Evolutionary conservation across 441 rosid species (phyloP).

Genomic region (Syzygium malaccense): DNA sequence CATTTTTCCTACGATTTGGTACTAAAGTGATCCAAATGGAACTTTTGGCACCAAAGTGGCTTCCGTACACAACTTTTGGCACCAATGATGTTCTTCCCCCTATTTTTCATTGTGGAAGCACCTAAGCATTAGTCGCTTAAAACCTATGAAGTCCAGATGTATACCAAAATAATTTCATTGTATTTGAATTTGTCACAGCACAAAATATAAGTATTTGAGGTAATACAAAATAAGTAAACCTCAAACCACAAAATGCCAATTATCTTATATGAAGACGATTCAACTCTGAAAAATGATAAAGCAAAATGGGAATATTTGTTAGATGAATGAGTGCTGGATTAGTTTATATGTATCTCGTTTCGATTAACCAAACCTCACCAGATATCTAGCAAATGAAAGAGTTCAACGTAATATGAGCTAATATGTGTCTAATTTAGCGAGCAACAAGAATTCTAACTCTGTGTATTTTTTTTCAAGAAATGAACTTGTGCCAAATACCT

Average conservation of each 20-base stretch:
- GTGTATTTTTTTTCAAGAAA: neutral
- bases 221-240: neutral
- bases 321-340: neutral
- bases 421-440: neutral
- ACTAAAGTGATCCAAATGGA: too few species aligned
- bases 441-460: neutral
- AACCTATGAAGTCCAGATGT: neutral
- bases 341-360: too few species aligned
- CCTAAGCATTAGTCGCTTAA: too few species aligned
- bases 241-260: neutral
- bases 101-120: too few species aligned
- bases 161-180: neutral
- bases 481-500: neutral
- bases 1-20: too few species aligned
- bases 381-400: neutral
- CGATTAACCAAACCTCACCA: rapidly evolving
- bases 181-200: neutral
- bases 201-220: neutral
- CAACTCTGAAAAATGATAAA: neutral
- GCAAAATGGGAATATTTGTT: neutral
- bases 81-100: too few species aligned
- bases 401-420: neutral
- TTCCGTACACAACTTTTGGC: too few species aligned
- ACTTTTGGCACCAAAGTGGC: too few species aligned
- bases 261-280: neutral